phyloP scores from a whole-genome alignment of 1,284 basidiomycete species.

The Schizopora paradoxa region DNA sequence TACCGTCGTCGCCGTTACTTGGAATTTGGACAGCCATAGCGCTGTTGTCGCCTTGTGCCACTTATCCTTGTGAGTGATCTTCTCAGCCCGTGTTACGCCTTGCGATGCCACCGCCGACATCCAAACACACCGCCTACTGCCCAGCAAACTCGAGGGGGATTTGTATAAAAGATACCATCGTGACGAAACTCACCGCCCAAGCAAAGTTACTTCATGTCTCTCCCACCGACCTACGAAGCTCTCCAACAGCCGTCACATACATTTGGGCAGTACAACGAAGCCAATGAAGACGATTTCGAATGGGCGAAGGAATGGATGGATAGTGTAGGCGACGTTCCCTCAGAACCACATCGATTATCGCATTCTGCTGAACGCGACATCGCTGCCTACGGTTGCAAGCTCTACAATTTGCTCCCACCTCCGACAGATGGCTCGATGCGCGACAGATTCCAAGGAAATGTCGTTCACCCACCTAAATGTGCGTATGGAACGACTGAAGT shows the following conservation, averaged over 20 bases:
- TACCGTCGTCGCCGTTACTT: too few relatives aligned
- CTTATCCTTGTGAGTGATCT: too few relatives aligned
- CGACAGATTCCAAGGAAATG: conserved; percentile 1
- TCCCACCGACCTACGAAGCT: conserved; percentile 45
- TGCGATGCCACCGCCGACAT: too few relatives aligned
- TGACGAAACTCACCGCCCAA: too few relatives aligned
- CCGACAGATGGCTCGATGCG: conserved; percentile 32
- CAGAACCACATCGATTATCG: conserved; percentile 38
- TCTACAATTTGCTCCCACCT: conserved; percentile 47
- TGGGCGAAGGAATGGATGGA: conserved; percentile 46
- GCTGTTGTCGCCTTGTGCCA: too few relatives aligned
- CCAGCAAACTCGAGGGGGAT: too few relatives aligned
- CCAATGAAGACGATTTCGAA: conserved; percentile 45
- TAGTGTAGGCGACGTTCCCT: conserved; percentile 33
- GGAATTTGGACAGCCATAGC: too few relatives aligned
- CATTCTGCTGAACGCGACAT: conserved; percentile 49
- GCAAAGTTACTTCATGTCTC: too few relatives aligned
- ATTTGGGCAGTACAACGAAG: conserved; percentile 47
- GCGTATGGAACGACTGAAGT: conserved; percentile 35
- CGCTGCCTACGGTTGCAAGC: conserved; percentile 36
- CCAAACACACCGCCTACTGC: too few relatives aligned
- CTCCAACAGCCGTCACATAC: conserved; percentile 42
- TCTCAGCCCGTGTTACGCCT: too few relatives aligned
- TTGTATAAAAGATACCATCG: too few relatives aligned
- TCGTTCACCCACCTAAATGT: conserved; percentile 32